Evolutionary conservation across 2,329 filamentous ascomycete species (phyloP), one percentile per base, ranked within the genome.

Genomic region (Clarireedia monteithiana): DNA sequence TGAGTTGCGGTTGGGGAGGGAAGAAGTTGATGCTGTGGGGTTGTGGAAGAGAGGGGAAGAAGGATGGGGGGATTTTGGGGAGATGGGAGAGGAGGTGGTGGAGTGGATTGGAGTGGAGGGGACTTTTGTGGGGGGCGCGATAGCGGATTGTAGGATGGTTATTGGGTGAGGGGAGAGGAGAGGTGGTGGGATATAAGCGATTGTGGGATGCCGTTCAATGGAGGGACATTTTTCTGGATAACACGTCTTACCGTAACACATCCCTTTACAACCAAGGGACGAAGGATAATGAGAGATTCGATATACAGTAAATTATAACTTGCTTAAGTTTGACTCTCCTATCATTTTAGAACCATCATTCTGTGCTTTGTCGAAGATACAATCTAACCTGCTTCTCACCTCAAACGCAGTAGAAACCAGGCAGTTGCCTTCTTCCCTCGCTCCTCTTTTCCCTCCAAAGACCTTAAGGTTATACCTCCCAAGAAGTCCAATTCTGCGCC

Each of bases 341-440:
- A 23, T 15, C 52, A 30, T 15, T 17, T 27, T 9, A 12, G 57
- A 45, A 10, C 50, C 59, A 42, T 57, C 53, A 14, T 36, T 23
- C n/a, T 27, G 48, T 34, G 56, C 60, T 47, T 53, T 57, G 6
- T 30, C 23, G 4, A 59, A 30, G 42, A 60, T 55, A 7, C 27
- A 45, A n/a, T 48, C 14, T 5, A 60, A 36, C 39, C 17, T 54
- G 30, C 56, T 52, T 10, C 27, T 50, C 14, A 55, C 70, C 47
- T 67, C 64, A 24, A 75, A 71, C 6, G 68, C 69, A 24, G 75
- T 67, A 0, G 68, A 71, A 17, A 75, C 68, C 36, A 69, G 68
- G 63, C 6, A 75, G 58, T 0, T 73, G 73, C 38, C 72, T 72
- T 5, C 72, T 72, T 5, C 60, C 57, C 45, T 64, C 55, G 3